Conservation (phyloP, 1,139 yeast genomes). For the Geotrichum klebahnii region DNA sequence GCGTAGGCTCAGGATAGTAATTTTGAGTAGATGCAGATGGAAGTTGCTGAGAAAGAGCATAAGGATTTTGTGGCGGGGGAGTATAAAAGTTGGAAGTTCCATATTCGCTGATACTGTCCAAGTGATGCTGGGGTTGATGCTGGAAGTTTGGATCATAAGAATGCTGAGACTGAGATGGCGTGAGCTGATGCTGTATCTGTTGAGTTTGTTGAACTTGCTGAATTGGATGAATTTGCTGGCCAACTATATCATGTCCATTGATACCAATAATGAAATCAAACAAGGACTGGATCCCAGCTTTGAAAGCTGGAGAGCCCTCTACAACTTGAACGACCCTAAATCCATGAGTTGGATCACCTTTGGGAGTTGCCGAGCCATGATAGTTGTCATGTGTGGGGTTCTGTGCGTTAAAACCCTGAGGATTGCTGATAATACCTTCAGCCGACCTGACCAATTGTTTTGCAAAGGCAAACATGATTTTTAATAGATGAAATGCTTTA, state of each 20-base stretch:
- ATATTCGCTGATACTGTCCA: constrained; percentile 14
- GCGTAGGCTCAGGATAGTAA: constrained; percentile 4
- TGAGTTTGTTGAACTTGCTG: background rate
- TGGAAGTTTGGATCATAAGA: constrained; percentile 13
- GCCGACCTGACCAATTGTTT: constrained; percentile 74
- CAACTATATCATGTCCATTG: constrained; percentile 58
- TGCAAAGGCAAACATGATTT: constrained; percentile 78
- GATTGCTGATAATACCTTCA: constrained; percentile 44
- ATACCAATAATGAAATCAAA: constrained; percentile 80
- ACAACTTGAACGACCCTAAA: constrained; percentile 53
- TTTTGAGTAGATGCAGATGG: background rate
- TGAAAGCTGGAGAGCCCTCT: constrained; percentile 44
- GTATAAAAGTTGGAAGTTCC: background rate
- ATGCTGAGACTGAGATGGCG: background rate
- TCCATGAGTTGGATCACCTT: constrained; percentile 44
- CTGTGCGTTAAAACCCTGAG: constrained; percentile 35
- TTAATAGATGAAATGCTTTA: background rate
- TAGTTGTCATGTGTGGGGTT: constrained; percentile 38
- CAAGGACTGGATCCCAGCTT: constrained; percentile 67
- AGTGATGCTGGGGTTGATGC: background rate
- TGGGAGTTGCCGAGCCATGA: constrained; percentile 34
- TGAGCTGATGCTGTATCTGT: background rate
- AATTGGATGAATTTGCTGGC: constrained; percentile 1
- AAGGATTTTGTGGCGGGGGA: background rate
- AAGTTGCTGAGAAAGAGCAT: constrained; percentile 1